Evolutionary conservation across 805 yeast genomes (phyloP).

Genomic region (Metschnikowia picachoensis): DNA sequence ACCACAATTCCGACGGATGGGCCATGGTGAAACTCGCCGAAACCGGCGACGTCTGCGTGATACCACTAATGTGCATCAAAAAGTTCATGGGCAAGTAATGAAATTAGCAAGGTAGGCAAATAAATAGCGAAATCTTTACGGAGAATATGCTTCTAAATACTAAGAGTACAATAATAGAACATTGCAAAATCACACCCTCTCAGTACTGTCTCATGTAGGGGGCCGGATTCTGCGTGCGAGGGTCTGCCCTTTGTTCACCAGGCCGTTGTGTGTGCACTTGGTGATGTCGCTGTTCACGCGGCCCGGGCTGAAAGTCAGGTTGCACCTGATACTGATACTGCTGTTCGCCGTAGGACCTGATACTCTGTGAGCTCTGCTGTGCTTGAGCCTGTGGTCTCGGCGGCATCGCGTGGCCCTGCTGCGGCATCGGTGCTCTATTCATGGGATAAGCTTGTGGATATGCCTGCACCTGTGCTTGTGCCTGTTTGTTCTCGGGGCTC

Average conservation of each 20-base stretch:
- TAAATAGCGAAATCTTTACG: no score
- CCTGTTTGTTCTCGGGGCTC: slow-evolving; percentile 1
- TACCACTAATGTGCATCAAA: slow-evolving; percentile 24
- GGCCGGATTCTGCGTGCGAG: slow-evolving; percentile 1
- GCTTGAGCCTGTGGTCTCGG: slow-evolving; percentile 4
- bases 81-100: slow-evolving; percentile 5
- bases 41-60: slow-evolving; percentile 26
- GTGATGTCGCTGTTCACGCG: slow-evolving; percentile 6
- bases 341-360: slow-evolving; percentile 9
- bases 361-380: slow-evolving; percentile 4
- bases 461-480: not conserved
- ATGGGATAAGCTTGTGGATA: not conserved
- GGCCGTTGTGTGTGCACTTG: slow-evolving; percentile 1
- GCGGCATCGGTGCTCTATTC: slow-evolving; percentile 3
- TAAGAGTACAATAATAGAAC: no score
- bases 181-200: no score
- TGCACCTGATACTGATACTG: slow-evolving; percentile 12
- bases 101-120: not conserved
- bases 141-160: no score
- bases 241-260: slow-evolving; percentile 1
- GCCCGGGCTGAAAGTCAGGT: slow-evolving; percentile 2
- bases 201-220: slow-evolving; percentile 5
- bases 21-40: slow-evolving; percentile 25
- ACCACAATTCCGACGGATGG: slow-evolving; percentile 38
- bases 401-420: not conserved